Evolutionary conservation across 192 early-diverging fungal genomes (phyloP), one percentile per base, ranked within the genome.

Genomic region (Coemansia sp.): DNA sequence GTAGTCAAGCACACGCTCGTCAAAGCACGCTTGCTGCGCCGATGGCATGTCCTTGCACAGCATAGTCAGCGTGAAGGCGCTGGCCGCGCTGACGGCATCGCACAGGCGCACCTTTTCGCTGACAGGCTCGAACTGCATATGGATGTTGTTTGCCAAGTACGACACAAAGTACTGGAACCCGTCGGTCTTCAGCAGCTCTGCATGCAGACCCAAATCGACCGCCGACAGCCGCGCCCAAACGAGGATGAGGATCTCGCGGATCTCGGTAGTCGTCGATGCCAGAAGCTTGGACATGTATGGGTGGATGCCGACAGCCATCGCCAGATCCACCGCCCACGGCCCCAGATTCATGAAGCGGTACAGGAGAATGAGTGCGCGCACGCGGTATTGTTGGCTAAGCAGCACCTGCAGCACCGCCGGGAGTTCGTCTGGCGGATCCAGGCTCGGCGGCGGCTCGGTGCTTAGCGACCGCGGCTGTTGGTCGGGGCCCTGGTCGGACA

Each of bases 141-240:
- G 81, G 46, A 87, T 88, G 66, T 90, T 92, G 67, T 89, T 88
- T 0, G 92, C 83, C 26, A 99, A 77, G 39, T 97, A 93, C 49
- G 88, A 91, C 52, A 97, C 88, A 82, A 99, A 99, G 76, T 99
- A 98, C 23, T 89, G 86, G 73, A 90, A 95, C 12, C 93, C 94
- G 68, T 92, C 91, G 76, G 93, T 91, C 76, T 95, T 96, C 60
- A 97, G 77, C 51, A 99, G 79, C 69, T 98, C 96, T 34, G 88
- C 90, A 65, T 94, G 93, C 72, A 95, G 93, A 26, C 88, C 88
- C 49, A 86, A 84, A 72, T 99, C 97, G 1, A 98, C 94, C 0
- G 95, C 96, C 38, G 97, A 85, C 59, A 99, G 91, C 71, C 96
- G 90, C 14, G 96, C 92, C 96, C 97, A 99, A 60, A 99, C 97